Evolutionary conservation across 2,329 filamentous ascomycete species (phyloP).

Genomic region (Beauveria bassiana): DNA sequence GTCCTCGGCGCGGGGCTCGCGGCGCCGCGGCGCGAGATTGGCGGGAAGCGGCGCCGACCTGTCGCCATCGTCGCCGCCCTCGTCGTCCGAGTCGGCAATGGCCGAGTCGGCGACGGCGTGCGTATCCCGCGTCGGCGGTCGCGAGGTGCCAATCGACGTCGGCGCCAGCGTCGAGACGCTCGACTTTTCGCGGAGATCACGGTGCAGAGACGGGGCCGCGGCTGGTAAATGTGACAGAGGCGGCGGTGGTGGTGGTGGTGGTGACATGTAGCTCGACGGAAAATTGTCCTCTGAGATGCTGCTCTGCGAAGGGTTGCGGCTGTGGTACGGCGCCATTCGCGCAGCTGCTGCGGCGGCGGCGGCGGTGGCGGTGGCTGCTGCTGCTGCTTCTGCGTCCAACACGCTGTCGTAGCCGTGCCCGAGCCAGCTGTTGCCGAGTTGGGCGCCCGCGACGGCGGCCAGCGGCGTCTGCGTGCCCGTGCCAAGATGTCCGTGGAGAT

Average conservation of each 20-base stretch:
- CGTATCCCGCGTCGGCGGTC: constrained; percentile 50
- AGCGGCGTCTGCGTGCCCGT: constrained; percentile 73
- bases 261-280: constrained; percentile 27
- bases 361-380: background rate
- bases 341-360: background rate
- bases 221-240: background rate
- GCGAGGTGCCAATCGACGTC: constrained; percentile 43
- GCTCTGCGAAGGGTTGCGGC: constrained; percentile 38
- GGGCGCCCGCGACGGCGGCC: constrained; percentile 67
- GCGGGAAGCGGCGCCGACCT: constrained; percentile 12
- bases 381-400: background rate
- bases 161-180: constrained; percentile 56
- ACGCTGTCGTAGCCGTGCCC: constrained; percentile 13
- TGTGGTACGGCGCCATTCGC: constrained; percentile 20
- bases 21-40: constrained; percentile 39
- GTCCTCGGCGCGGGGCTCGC: constrained; percentile 74
- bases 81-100: constrained; percentile 31
- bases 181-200: constrained; percentile 46
- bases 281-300: constrained; percentile 41
- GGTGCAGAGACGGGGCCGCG: constrained; percentile 29
- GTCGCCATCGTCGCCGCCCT: constrained; percentile 14
- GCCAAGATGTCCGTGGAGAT: constrained; percentile 72
- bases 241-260: constrained; percentile 24
- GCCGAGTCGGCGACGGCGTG: constrained; percentile 25
- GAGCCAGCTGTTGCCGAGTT: constrained; percentile 31